Evolutionary conservation across 768 basidiomycete genomes (phyloP).

Genomic region (Xerocomus brunneocitrinus): DNA sequence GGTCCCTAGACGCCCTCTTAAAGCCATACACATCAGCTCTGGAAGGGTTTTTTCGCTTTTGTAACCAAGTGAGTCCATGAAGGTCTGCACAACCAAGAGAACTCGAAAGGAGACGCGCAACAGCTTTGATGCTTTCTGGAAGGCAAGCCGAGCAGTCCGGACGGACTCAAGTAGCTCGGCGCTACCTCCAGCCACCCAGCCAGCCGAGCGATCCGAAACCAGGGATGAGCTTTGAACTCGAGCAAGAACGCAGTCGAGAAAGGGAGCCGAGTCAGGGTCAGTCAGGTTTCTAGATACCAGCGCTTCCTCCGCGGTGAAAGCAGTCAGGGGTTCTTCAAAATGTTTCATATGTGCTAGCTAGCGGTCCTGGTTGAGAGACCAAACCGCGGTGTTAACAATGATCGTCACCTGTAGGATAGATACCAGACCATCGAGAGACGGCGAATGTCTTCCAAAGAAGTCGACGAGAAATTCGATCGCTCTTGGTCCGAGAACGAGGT

Average conservation of each 20-base stretch:
- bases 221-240: conserved; percentile 29
- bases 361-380: not conserved
- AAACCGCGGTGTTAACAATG: not conserved
- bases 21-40: conserved; percentile 42
- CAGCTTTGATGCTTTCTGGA: conserved; percentile 29
- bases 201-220: conserved; percentile 12
- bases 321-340: conserved; percentile 56
- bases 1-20: conserved; percentile 42
- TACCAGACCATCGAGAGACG: conserved; percentile 52
- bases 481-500: conserved; percentile 56
- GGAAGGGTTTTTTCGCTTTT: conserved; percentile 32
- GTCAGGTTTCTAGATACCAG: conserved; percentile 10
- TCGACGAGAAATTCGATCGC: conserved; percentile 53
- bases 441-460: conserved; percentile 50
- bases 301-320: conserved; percentile 19
- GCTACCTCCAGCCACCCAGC: conserved; percentile 27
- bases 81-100: conserved; percentile 39
- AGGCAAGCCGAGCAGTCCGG: conserved; percentile 35
- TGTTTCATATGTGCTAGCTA: conserved; percentile 69
- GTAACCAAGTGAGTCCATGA: conserved; percentile 42
- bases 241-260: conserved; percentile 36
- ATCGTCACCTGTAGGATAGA: conserved; percentile 56
- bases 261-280: conserved; percentile 24
- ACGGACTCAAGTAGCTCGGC: conserved; percentile 32
- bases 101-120: conserved; percentile 48